Evolutionary conservation across 176 grass and related monocot genomes (phyloP), one percentile per base, ranked within the genome.

Genomic region (Oryza meridionalis): DNA sequence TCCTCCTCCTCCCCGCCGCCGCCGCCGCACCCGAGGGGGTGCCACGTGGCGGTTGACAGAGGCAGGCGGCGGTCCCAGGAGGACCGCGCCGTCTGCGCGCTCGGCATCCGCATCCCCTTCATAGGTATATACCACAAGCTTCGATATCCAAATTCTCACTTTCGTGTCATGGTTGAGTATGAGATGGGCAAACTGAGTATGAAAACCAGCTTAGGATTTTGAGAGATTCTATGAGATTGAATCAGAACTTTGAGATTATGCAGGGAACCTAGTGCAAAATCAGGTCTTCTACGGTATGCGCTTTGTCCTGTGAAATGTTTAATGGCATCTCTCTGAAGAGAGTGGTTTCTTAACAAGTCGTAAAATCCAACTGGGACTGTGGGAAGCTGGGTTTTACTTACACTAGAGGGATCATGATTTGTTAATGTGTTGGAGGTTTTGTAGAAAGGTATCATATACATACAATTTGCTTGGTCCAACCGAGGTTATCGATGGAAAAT

Each of bases 31-130:
- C 88, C 82, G 37, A 82, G 40, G 11, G 86, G 79, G 38, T 98
- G 96, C 77, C 91, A 93, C 53, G 73, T 91, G 11, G 85, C 93
- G 46, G 21, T 80, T 29, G 69, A 90, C 65, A 89, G 89, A 67
- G 96, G 96, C 7, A 78, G 91, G 46, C 88, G 96, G 14, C 87
- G 85, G 9, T 92, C 91, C 13, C 96, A 95, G 87, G 96, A 98
- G 89, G 96, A 95, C 70, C 91, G 89, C 44, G 81, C 81, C 44
- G 26, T 98, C 43, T 98, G 94, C 24, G 89, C 91, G 25, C 87
- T 98, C n/a, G 87, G 93, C 77, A 87, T 98, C 76, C 89, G 91
- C 62, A 95, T 98, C 64, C 96, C 96, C 69, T 95, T 98, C 80
- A 58, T 93, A 80, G 93, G 85, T 93, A 86, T 58, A 0, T 42